phyloP scores from a whole-genome alignment of 306 rosid genomes.

The Acacia crassicarpa region DNA sequence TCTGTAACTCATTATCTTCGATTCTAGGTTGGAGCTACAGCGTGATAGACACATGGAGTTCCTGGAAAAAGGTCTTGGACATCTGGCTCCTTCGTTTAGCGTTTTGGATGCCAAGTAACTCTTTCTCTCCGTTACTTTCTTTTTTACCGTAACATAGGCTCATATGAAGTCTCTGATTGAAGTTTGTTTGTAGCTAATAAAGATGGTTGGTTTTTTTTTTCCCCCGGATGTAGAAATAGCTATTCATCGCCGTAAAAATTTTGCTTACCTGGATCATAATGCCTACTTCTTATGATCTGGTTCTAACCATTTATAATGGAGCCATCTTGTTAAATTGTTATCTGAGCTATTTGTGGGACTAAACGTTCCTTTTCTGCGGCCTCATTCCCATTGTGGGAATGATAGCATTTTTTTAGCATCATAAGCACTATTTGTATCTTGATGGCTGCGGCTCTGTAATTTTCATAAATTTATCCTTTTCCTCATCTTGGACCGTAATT shows the following conservation, averaged over 20 bases:
- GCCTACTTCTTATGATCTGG: not conserved
- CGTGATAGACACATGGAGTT: conserved; percentile 71
- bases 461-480: not conserved
- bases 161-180: not conserved
- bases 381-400: not conserved
- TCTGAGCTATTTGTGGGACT: not conserved
- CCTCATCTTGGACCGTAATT: not conserved
- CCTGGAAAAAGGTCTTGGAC: conserved; percentile 62
- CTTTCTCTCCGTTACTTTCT: not conserved
- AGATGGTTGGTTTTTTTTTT: not conserved
- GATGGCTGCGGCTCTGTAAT: not conserved
- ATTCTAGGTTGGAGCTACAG: conserved; percentile 68
- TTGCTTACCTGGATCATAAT: not conserved
- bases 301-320: not conserved
- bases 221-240: not conserved
- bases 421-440: not conserved
- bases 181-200: not conserved
- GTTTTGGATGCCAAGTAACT: conserved; percentile 82
- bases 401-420: not conserved
- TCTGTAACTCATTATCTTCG: not conserved
- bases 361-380: not conserved
- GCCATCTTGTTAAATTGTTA: not conserved
- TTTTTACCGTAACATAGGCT: not conserved
- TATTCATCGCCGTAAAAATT: not conserved
- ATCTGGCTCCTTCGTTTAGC: conserved; percentile 59